phyloP scores from a whole-genome alignment of 1,284 basidiomycete genomes.

The Naganishia sp. region DNA sequence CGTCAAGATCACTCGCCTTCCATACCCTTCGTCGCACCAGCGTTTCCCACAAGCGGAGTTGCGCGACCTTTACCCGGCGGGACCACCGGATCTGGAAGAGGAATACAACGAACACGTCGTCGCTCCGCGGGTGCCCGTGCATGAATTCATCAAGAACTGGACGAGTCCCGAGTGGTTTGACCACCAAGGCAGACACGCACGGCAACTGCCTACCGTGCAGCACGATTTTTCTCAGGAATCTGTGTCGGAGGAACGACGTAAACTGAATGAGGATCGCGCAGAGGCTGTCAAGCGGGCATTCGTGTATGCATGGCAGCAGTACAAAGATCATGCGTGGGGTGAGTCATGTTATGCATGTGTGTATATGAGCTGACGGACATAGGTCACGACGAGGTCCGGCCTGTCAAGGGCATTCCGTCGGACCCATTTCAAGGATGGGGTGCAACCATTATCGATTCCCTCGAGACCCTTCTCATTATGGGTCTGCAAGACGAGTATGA shows the following conservation, averaged over 20 bases:
- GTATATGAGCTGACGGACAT: constrained; percentile 1
- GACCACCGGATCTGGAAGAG: constrained; percentile 24
- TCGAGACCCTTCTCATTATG: constrained; percentile 89
- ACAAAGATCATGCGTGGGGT: constrained; percentile 55
- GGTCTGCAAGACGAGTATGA: constrained; percentile 75
- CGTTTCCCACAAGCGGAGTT: constrained; percentile 40
- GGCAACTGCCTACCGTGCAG: constrained; percentile 41
- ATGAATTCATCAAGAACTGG: constrained; percentile 43
- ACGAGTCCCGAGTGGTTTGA: constrained; percentile 37
- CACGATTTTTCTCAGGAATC: constrained; percentile 39
- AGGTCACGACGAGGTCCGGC: constrained; percentile 54
- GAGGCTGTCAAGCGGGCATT: constrained; percentile 53
- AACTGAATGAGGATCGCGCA: constrained; percentile 37
- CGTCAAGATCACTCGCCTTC: constrained; percentile 35
- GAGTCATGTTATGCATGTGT: constrained; percentile 29
- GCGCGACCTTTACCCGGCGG: constrained; percentile 40
- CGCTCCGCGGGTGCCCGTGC: constrained; percentile 28
- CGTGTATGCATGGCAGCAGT: constrained; percentile 52
- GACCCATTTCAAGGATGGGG: constrained; percentile 68
- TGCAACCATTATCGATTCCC: constrained; percentile 74
- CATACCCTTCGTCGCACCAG: constrained; percentile 31
- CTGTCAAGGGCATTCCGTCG: constrained; percentile 39
- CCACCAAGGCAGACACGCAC: constrained; percentile 34
- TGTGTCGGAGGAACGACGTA: background rate
- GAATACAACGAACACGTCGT: constrained; percentile 14